Evolutionary conservation across 1,284 basidiomycete genomes (phyloP).

Genomic region (Vanrija humicola): DNA sequence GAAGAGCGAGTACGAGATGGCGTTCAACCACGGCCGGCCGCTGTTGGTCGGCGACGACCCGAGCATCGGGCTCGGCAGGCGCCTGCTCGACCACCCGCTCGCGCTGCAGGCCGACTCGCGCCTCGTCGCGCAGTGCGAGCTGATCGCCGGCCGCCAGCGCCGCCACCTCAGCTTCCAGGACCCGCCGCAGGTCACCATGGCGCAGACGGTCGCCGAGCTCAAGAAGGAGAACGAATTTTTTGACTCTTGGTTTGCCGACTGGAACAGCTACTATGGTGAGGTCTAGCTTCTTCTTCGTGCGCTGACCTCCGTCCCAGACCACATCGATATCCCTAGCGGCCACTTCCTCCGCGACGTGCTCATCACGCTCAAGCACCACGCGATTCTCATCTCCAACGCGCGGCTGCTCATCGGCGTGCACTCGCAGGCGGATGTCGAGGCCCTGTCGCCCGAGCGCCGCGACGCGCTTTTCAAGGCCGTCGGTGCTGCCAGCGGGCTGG

Average conservation of each 20-base stretch:
- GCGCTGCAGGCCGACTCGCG: conserved; percentile 84
- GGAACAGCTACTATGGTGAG: conserved; percentile 34
- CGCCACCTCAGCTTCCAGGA: not conserved
- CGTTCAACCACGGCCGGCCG: conserved; percentile 64
- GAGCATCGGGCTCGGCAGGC: conserved; percentile 64
- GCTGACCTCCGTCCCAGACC: conserved; percentile 1
- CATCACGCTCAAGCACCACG: conserved; percentile 6
- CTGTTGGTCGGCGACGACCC: conserved; percentile 82
- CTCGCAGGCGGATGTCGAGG: conserved; percentile 19
- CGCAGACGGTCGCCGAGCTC: conserved; percentile 11
- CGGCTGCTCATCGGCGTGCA: conserved; percentile 25
- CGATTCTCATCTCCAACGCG: conserved; percentile 23
- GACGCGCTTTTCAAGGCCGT: not conserved
- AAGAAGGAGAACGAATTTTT: conserved; percentile 31
- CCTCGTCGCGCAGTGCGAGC: conserved; percentile 68
- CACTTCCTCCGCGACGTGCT: conserved; percentile 7
- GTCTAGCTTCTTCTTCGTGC: no score
- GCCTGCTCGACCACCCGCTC: conserved; percentile 77
- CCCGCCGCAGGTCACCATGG: not conserved
- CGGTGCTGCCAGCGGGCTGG: not conserved
- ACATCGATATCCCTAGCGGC: not conserved
- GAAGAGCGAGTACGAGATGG: conserved; percentile 67
- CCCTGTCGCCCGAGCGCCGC: conserved; percentile 9
- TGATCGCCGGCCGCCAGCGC: conserved; percentile 29
- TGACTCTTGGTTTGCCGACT: conserved; percentile 41